phyloP scores from a whole-genome alignment of 2,329 filamentous ascomycete genomes.

The Fusarium goolgardi region DNA sequence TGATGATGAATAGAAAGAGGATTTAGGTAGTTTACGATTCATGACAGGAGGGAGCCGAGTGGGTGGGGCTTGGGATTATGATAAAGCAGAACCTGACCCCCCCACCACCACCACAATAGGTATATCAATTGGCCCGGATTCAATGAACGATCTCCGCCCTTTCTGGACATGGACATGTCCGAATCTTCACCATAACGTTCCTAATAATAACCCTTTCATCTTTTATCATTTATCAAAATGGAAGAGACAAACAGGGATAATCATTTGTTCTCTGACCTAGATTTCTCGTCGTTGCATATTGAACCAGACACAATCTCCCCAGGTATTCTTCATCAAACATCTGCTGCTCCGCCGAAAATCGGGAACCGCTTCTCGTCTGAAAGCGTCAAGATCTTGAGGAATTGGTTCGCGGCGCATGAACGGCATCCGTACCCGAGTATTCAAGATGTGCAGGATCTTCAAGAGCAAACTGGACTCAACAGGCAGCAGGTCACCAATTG shows the following conservation, averaged over 20 bases:
- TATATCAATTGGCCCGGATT: no score
- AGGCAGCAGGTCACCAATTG: constrained; percentile 86
- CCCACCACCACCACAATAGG: no score
- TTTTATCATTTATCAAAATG: constrained; percentile 9
- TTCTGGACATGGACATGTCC: constrained; percentile 37
- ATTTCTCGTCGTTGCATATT: neutral
- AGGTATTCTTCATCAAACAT: constrained; percentile 28
- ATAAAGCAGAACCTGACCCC: no score
- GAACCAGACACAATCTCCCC: constrained; percentile 27
- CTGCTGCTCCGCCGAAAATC: constrained; percentile 33
- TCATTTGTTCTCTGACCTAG: neutral
- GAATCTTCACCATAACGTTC: constrained; percentile 31
- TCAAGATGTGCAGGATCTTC: constrained; percentile 80
- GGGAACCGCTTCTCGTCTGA: constrained; percentile 35
- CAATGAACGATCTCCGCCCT: constrained; percentile 42
- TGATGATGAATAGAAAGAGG: no score
- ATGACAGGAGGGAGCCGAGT: no score
- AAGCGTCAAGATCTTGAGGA: constrained; percentile 68
- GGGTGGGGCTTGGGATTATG: no score
- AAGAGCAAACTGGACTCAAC: constrained; percentile 78
- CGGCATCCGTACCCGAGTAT: constrained; percentile 86
- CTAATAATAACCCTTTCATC: neutral
- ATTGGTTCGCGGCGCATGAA: constrained; percentile 80
- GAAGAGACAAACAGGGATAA: constrained; percentile 1
- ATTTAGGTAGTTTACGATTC: no score